phyloP scores from a whole-genome alignment of 225 moss, liverwort and hornwort genomes.

The Physcomitrellopsis africana region DNA sequence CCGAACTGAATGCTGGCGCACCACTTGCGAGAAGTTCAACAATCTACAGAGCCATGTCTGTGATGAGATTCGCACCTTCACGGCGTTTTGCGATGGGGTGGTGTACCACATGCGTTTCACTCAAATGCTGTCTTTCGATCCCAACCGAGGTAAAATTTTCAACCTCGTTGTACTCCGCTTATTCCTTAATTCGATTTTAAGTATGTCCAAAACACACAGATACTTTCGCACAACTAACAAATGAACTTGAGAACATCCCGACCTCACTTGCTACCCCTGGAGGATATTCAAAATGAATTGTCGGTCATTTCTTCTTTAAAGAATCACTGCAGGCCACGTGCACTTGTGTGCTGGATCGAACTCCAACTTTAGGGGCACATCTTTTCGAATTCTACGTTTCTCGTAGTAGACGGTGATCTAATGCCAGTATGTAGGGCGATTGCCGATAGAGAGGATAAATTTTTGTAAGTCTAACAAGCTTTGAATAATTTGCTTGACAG shows the following conservation, averaged over 20 bases:
- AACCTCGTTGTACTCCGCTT: not conserved
- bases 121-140: conserved; percentile 53
- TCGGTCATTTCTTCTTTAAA: too few species aligned
- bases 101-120: conserved; percentile 71
- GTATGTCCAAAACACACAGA: too few species aligned
- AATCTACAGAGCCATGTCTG: conserved; percentile 53
- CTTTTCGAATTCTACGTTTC: not conserved
- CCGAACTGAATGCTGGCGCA: conserved; percentile 63
- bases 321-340: too few species aligned
- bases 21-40: conserved; percentile 53
- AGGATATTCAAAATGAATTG: too few species aligned
- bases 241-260: too few species aligned
- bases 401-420: not conserved
- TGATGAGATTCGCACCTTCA: conserved; percentile 58
- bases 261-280: too few species aligned
- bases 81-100: conserved; percentile 52
- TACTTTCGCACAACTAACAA: too few species aligned
- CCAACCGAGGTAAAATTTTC: conserved; percentile 44
- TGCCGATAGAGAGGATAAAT: not conserved
- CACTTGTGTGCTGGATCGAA: not conserved
- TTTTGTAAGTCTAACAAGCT: conserved; percentile 22
- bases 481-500: conserved; percentile 28
- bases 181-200: not conserved
- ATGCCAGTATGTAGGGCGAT: not conserved
- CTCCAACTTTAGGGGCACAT: not conserved